Conservation (phyloP, 768 basidiomycete species). For the Hirschioporus abietinus region DNA sequence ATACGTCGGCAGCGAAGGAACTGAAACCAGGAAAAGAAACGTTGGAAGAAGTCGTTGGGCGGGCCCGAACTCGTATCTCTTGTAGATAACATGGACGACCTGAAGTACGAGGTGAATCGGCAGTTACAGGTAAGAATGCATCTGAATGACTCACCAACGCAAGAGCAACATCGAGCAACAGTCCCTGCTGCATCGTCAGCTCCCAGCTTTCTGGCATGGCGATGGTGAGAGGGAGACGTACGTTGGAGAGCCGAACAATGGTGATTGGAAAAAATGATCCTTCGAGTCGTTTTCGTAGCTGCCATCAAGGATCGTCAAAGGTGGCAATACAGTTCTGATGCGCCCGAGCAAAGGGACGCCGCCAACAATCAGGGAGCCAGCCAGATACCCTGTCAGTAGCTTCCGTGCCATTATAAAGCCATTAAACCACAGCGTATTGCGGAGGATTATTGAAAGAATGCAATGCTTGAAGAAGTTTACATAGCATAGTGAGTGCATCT, state of each 20-base stretch:
- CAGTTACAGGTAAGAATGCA: background rate
- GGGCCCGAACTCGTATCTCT: background rate
- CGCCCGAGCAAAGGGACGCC: too few relatives aligned
- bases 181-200: background rate
- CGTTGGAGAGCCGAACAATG: background rate
- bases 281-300: background rate
- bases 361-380: too few relatives aligned
- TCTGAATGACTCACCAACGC: background rate
- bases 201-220: background rate
- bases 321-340: background rate
- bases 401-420: too few relatives aligned
- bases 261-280: background rate
- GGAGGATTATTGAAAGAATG: too few relatives aligned
- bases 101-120: background rate
- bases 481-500: too few relatives aligned
- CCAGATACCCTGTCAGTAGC: too few relatives aligned
- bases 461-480: too few relatives aligned
- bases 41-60: background rate
- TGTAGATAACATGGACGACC: background rate
- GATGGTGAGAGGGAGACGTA: background rate
- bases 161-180: background rate
- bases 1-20: background rate
- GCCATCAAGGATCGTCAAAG: background rate
- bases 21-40: background rate
- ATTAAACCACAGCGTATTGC: too few relatives aligned